phyloP scores from a whole-genome alignment of 2,329 filamentous ascomycete species.

The Hypoxylon sp. region DNA sequence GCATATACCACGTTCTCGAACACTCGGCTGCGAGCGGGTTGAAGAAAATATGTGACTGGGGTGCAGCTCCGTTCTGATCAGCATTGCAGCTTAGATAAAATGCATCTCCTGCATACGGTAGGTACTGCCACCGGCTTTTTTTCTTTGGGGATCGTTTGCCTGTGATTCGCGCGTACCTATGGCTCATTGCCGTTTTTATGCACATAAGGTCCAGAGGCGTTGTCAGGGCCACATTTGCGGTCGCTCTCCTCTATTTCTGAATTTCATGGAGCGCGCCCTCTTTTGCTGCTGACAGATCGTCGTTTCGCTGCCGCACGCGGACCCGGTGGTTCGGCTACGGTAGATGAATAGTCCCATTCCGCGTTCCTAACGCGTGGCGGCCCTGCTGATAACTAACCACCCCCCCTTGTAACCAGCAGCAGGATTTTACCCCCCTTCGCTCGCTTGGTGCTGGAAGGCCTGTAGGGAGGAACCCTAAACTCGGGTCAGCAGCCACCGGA shows the following conservation, averaged over 20 bases:
- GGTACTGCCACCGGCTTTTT: constrained; percentile 13
- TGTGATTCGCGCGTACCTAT: constrained; percentile 33
- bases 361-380: constrained; percentile 37
- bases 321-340: constrained; percentile 44
- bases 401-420: constrained; percentile 29
- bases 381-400: constrained; percentile 26
- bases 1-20: constrained; percentile 10
- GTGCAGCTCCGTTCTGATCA: constrained; percentile 30
- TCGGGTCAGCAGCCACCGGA: constrained; percentile 25
- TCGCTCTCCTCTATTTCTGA: constrained; percentile 1
- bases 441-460: constrained; percentile 13
- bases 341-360: constrained; percentile 33
- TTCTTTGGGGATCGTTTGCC: constrained; percentile 8
- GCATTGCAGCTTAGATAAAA: constrained; percentile 16
- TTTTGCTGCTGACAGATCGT: constrained; percentile 21
- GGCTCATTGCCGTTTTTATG: constrained; percentile 12
- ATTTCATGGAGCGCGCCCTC: background rate
- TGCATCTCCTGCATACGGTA: constrained; percentile 18
- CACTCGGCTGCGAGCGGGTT: constrained; percentile 17
- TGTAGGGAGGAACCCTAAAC: constrained; percentile 6
- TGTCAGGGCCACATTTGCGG: constrained; percentile 14
- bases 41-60: constrained; percentile 22
- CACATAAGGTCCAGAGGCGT: constrained; percentile 2
- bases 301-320: constrained; percentile 29
- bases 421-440: constrained; percentile 20